Percentiles rank a stretch among this genome's conserved stretches.
Evolutionary conservation across 1,284 basidiomycete genomes (phyloP).

Genomic region (Ganoderma sp.): DNA sequence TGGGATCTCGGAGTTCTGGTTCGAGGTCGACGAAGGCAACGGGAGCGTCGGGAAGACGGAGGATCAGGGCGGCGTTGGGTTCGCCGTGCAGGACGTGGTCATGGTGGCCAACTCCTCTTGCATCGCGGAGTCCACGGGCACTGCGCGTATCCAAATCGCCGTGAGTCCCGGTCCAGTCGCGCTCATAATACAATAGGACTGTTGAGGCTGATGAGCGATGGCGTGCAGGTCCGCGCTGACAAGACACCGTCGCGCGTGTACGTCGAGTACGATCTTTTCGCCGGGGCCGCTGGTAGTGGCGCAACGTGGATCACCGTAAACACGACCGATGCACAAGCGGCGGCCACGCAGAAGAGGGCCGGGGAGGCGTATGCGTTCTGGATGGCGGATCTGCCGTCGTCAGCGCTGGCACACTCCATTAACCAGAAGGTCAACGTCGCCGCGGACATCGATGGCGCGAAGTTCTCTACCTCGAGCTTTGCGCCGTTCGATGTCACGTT

Average conservation of each 20-base stretch:
- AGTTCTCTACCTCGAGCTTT: slow-evolving; percentile 3
- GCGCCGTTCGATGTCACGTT: not conserved
- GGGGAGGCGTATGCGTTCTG: not conserved
- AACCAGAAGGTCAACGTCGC: slow-evolving; percentile 1
- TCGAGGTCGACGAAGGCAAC: slow-evolving; percentile 14
- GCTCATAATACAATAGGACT: not conserved
- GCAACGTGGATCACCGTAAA: not conserved
- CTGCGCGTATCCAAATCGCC: slow-evolving; percentile 4
- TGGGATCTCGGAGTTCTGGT: slow-evolving; percentile 20
- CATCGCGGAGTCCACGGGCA: not conserved
- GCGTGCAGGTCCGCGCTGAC: not conserved
- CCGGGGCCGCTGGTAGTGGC: not conserved
- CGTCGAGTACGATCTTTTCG: slow-evolving; percentile 5
- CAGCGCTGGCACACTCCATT: not conserved
- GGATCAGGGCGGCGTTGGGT: slow-evolving; percentile 19
- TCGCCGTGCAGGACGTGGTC: slow-evolving; percentile 15
- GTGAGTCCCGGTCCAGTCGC: not conserved
- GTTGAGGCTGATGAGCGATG: not conserved
- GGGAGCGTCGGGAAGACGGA: not conserved
- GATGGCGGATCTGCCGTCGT: not conserved
- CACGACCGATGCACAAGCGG: not conserved
- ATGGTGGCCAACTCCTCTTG: slow-evolving; percentile 1
- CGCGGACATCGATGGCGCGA: slow-evolving; percentile 1
- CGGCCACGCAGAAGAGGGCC: not conserved
- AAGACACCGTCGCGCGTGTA: not conserved